Conservation (phyloP, 202 grass and related monocot genomes). For the Tripidium arundinaceum region DNA sequence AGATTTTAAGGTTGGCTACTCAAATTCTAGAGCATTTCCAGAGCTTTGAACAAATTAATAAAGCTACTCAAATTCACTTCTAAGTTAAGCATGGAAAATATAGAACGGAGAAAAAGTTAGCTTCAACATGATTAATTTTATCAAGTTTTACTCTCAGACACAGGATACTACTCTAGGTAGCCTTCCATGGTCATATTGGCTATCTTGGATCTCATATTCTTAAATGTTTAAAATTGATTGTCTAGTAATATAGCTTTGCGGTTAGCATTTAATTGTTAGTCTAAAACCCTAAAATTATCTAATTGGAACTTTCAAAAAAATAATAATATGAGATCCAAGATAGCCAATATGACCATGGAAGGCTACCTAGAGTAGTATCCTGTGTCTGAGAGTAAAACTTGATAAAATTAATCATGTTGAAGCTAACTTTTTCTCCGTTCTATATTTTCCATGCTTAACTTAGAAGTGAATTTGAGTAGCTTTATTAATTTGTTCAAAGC, state of each 20-base stretch:
- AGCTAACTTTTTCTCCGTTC: neutral
- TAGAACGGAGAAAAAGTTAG: neutral
- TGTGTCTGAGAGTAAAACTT: neutral
- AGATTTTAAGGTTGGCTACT: no score
- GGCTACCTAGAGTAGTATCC: neutral
- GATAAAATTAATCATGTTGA: neutral
- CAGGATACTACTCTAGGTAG: neutral
- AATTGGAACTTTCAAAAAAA: neutral
- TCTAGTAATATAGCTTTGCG: neutral
- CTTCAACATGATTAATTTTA: neutral
- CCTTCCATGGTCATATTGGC: neutral
- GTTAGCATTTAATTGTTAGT: neutral
- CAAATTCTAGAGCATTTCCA: neutral
- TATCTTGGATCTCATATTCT: neutral
- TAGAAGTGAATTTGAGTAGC: neutral
- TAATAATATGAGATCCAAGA: neutral
- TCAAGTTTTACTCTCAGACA: neutral
- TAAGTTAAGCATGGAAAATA: neutral
- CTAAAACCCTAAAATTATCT: neutral
- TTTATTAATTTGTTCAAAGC: neutral
- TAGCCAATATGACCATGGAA: neutral
- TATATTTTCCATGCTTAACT: neutral
- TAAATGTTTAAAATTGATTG: neutral
- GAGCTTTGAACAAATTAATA: neutral
- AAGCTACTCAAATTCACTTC: neutral